phyloP scores from a whole-genome alignment of 768 basidiomycete species.

The Termitomyces bulborhizus region DNA sequence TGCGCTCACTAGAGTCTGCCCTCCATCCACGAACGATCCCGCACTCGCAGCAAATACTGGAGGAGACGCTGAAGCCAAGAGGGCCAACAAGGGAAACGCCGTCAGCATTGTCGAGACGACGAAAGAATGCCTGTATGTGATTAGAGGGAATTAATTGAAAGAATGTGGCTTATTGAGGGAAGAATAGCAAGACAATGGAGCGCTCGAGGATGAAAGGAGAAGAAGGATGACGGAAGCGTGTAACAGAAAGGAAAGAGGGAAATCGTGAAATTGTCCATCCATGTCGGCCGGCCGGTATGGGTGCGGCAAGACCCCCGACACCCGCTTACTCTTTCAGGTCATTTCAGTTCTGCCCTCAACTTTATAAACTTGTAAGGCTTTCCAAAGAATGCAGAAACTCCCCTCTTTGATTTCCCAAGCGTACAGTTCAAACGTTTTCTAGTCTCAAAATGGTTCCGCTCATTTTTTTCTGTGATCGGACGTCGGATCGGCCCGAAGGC shows the following conservation, averaged over 20 bases:
- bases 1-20: slow-evolving; percentile 40
- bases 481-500: not conserved
- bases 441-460: not conserved
- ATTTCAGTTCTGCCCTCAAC: not conserved
- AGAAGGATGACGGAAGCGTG: not conserved
- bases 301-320: not conserved
- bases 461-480: not conserved
- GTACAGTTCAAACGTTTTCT: too few relatives aligned
- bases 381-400: not conserved
- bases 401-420: not conserved
- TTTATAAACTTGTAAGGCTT: not conserved
- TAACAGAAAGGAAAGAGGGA: not conserved
- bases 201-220: not conserved
- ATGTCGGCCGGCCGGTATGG: slow-evolving; percentile 1
- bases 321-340: not conserved
- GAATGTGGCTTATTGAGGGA: not conserved
- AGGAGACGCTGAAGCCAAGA: slow-evolving; percentile 33
- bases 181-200: not conserved
- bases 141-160: slow-evolving; percentile 1
- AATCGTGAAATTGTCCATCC: slow-evolving; percentile 11
- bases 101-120: slow-evolving; percentile 1
- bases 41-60: slow-evolving; percentile 28
- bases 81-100: slow-evolving; percentile 5
- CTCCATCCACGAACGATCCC: slow-evolving; percentile 41
- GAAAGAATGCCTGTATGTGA: not conserved